Percentiles rank a stretch among this genome's conserved stretches.
Conservation (phyloP, 2,329 filamentous ascomycete species). For the Alternaria rosae region DNA sequence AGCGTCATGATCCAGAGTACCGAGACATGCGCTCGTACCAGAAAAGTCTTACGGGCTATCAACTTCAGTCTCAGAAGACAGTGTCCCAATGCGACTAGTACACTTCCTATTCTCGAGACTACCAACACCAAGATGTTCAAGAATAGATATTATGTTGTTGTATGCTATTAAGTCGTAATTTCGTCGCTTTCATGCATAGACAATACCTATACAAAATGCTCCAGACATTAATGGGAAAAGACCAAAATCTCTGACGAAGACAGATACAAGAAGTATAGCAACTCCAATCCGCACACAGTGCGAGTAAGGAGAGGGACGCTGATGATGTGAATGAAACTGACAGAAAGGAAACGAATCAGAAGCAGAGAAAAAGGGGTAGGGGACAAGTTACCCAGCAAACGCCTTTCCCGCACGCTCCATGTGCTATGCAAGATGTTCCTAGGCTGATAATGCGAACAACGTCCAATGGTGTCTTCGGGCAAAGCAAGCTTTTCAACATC, state of each 20-base stretch:
- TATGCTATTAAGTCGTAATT: neutral
- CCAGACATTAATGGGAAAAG: neutral
- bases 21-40: neutral
- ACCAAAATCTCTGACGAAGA: neutral
- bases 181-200: slow-evolving; percentile 1
- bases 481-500: neutral
- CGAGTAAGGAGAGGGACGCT: neutral
- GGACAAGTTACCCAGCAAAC: neutral
- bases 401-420: neutral
- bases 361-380: neutral
- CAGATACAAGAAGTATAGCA: neutral
- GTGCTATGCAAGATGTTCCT: neutral
- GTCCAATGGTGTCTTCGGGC: neutral
- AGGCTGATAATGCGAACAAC: neutral
- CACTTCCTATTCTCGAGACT: neutral
- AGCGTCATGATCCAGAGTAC: neutral
- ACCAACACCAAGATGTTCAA: neutral
- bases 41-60: neutral
- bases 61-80: neutral
- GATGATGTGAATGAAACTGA: neutral
- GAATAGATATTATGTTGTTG: neutral
- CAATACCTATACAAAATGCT: neutral
- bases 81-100: neutral
- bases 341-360: neutral
- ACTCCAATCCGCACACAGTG: neutral